A percentile compares a stretch with the other conserved stretches of the same genome.
Conservation (phyloP, 1,284 basidiomycete genomes). For the Omphalotus olearius region DNA sequence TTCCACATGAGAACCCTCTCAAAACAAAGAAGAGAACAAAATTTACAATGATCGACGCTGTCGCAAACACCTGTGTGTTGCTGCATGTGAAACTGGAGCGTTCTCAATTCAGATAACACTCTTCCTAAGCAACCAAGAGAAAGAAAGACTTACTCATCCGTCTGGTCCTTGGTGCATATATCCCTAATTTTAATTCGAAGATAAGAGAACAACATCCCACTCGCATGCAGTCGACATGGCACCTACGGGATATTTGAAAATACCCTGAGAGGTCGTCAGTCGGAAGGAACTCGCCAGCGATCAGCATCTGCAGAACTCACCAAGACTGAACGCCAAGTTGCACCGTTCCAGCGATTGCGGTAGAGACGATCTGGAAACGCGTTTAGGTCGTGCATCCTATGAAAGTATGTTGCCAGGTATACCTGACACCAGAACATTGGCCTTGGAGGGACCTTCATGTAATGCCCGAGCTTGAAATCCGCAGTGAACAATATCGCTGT, state of each 20-base stretch:
- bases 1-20: not conserved
- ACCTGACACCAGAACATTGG: slow-evolving; percentile 61
- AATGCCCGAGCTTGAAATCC: slow-evolving; percentile 70
- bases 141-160: slow-evolving; percentile 29
- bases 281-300: not conserved
- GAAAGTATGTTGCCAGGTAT: not conserved
- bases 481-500: slow-evolving; percentile 50
- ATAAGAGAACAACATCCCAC: not conserved
- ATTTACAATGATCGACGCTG: slow-evolving; percentile 37
- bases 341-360: slow-evolving; percentile 57
- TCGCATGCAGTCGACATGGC: not conserved
- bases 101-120: not conserved
- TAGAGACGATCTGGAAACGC: slow-evolving; percentile 49
- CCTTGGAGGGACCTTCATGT: slow-evolving; percentile 62
- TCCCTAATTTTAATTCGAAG: slow-evolving; percentile 21
- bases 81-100: slow-evolving; percentile 34
- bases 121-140: not conserved
- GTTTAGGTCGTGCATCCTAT: not conserved
- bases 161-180: slow-evolving; percentile 43
- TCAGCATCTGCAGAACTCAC: not conserved
- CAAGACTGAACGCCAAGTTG: slow-evolving; percentile 66
- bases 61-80: slow-evolving; percentile 37
- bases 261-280: slow-evolving; percentile 31
- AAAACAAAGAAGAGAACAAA: not conserved
- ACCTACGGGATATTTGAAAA: slow-evolving; percentile 49